phyloP scores from a whole-genome alignment of 208 protist species.

The Leptomonas seymouri region DNA sequence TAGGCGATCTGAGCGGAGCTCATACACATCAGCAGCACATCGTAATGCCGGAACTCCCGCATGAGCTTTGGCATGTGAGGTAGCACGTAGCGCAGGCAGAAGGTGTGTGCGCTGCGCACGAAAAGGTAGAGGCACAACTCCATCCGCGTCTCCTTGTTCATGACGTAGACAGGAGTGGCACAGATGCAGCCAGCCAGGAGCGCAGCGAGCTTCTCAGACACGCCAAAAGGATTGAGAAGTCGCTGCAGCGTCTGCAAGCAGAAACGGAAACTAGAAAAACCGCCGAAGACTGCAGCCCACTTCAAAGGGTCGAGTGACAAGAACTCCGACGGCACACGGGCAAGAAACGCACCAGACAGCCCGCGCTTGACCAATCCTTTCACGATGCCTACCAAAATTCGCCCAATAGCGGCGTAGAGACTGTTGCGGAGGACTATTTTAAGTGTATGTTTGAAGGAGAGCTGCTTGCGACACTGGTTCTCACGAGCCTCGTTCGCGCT shows the following conservation, averaged over 20 bases:
- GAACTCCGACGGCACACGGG: slow-evolving; percentile 51
- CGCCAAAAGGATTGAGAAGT: slow-evolving; percentile 22
- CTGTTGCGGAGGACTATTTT: slow-evolving; percentile 71
- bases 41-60: slow-evolving; percentile 77
- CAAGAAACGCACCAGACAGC: slow-evolving; percentile 34
- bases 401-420: slow-evolving; percentile 55
- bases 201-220: slow-evolving; percentile 51
- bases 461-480: slow-evolving; percentile 35
- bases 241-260: slow-evolving; percentile 48
- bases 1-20: slow-evolving; percentile 83
- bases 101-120: slow-evolving; percentile 73
- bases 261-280: slow-evolving; percentile 76
- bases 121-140: slow-evolving; percentile 83
- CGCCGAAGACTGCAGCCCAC: slow-evolving; percentile 71
- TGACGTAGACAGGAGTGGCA: slow-evolving; percentile 66
- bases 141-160: slow-evolving; percentile 74
- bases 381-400: slow-evolving; percentile 67
- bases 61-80: slow-evolving; percentile 51
- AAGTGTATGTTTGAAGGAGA: slow-evolving; percentile 47
- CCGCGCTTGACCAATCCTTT: slow-evolving; percentile 67
- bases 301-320: slow-evolving; percentile 81
- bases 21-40: slow-evolving; percentile 79
- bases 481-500: slow-evolving; percentile 21
- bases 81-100: slow-evolving; percentile 61
- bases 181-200: slow-evolving; percentile 66